phyloP scores from a whole-genome alignment of 345 rosid genomes.

The Eutrema japonicum region DNA sequence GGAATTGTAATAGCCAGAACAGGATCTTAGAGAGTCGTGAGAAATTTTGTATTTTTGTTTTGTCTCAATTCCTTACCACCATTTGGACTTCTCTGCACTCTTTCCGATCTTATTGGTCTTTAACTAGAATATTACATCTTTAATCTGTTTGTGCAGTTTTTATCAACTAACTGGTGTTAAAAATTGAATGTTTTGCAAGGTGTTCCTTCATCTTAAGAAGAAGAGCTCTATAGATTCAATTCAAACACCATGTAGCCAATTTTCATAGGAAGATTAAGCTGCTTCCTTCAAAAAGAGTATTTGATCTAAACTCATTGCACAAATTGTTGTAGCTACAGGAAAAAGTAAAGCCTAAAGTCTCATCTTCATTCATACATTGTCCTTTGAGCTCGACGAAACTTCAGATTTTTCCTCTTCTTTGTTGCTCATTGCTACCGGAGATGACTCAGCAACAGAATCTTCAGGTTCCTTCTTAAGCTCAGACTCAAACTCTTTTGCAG shows the following conservation, averaged over 20 bases:
- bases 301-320: slow-evolving; percentile 33
- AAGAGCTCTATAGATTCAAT: background rate
- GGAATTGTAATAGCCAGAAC: slow-evolving; percentile 9
- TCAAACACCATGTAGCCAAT: slow-evolving; percentile 13
- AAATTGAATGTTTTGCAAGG: background rate
- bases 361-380: slow-evolving; percentile 59
- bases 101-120: background rate
- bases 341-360: slow-evolving; percentile 9
- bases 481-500: slow-evolving; percentile 92
- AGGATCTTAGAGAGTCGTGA: background rate
- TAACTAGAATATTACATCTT: background rate
- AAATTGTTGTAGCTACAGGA: slow-evolving; percentile 29
- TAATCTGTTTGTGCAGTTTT: background rate
- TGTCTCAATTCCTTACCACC: background rate
- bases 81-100: slow-evolving; percentile 4
- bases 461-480: slow-evolving; percentile 92
- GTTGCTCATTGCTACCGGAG: slow-evolving; percentile 52
- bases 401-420: slow-evolving; percentile 54
- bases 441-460: slow-evolving; percentile 44
- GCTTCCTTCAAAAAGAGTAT: slow-evolving; percentile 14
- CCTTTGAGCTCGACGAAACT: slow-evolving; percentile 64
- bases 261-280: background rate
- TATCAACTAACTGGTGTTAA: background rate
- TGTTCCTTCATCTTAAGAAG: background rate
- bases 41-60: slow-evolving; percentile 16